Evolutionary conservation across 805 yeast species (phyloP), one percentile per base, ranked within the genome.

Genomic region (Cyberlindnera bimundalis): DNA sequence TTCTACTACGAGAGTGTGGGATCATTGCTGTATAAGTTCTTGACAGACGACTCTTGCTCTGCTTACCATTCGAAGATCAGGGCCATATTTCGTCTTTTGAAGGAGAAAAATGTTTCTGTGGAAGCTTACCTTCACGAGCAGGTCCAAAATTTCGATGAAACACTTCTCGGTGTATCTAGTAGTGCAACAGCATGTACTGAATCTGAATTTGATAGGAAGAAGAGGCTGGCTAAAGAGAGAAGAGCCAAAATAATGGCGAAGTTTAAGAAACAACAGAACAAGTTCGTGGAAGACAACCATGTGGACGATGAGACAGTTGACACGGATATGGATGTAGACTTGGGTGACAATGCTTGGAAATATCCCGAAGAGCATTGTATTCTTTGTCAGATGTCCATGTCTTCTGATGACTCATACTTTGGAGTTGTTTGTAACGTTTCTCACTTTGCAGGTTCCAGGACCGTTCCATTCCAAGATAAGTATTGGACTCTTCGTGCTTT

Each of bases 301-400:
- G 51, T 59, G 23, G 63, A 64, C 2, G 57, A 52, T 13, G 45
- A 54, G 6, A 51, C 47, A 3, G 54, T 50, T 8, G 56, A 51
- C 40, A 61, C 60, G 9, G 79, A 70, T 29, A 67, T 67, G 66
- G 73, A 63, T 7, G 62, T 53, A 9, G 55, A 48, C 16, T 66
- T 59, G n/a, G 61, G 50, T 14, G 67, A 31, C 3, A 67, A 71
- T 1, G 35, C 30, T 7, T 84, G 90, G 91, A 66, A 65, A 26
- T 86, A 76, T 51, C 93, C 95, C 0, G 79, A 77, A 23, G 79
- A 78, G 23, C 84, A 79, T 47, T 88, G 96, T 58, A 80, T 88
- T 28, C 64, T 88, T 13, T 88, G 96, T 59, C 89, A 87, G 50
- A 84, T 84, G 77, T 81, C 87, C 0, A 73, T 80, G 2, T 71